Evolutionary conservation across 2,329 filamentous ascomycete genomes (phyloP).

Genomic region (Trichocomaceae sp.): DNA sequence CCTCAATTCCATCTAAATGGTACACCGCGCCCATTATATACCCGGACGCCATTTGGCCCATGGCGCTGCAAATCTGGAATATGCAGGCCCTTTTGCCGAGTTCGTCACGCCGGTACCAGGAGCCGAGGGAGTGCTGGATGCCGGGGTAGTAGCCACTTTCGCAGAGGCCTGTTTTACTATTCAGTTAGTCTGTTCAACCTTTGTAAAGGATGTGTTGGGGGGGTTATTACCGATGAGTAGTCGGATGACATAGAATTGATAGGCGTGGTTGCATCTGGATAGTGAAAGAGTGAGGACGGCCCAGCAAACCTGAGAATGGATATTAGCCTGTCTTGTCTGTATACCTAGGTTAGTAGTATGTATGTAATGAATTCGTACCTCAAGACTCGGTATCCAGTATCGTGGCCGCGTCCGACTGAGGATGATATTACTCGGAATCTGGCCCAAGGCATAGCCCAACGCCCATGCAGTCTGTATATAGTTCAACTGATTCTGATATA

Average conservation of each 20-base stretch:
- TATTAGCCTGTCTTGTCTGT: background rate
- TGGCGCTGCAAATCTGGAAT: slow-evolving; percentile 45
- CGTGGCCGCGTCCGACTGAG: slow-evolving; percentile 44
- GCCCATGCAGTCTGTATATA: slow-evolving; percentile 54
- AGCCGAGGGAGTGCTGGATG: slow-evolving; percentile 48
- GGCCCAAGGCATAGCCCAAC: slow-evolving; percentile 53
- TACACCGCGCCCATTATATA: slow-evolving; percentile 52
- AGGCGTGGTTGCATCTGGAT: slow-evolving; percentile 36
- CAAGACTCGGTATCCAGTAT: slow-evolving; percentile 46
- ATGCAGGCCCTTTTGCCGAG: slow-evolving; percentile 49
- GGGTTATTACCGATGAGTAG: slow-evolving; percentile 41
- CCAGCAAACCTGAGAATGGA: slow-evolving; percentile 38
- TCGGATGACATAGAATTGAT: slow-evolving; percentile 43
- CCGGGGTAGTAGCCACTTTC: slow-evolving; percentile 46
- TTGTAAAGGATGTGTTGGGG: background rate
- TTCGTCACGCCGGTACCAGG: slow-evolving; percentile 47
- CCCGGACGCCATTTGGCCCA: slow-evolving; percentile 42
- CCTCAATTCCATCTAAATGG: slow-evolving; percentile 41
- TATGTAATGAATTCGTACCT: slow-evolving; percentile 22
- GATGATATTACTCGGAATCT: slow-evolving; percentile 49
- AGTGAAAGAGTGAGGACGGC: slow-evolving; percentile 43
- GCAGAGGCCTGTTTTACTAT: slow-evolving; percentile 9
- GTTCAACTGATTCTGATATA: slow-evolving; percentile 52
- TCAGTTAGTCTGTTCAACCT: background rate
- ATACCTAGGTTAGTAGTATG: background rate